These are phyloP conservation scores for Exserohilum rostratum DNA, from an alignment of 2,329 filamentous ascomycete species.

Conservation along the genomic window DNA sequence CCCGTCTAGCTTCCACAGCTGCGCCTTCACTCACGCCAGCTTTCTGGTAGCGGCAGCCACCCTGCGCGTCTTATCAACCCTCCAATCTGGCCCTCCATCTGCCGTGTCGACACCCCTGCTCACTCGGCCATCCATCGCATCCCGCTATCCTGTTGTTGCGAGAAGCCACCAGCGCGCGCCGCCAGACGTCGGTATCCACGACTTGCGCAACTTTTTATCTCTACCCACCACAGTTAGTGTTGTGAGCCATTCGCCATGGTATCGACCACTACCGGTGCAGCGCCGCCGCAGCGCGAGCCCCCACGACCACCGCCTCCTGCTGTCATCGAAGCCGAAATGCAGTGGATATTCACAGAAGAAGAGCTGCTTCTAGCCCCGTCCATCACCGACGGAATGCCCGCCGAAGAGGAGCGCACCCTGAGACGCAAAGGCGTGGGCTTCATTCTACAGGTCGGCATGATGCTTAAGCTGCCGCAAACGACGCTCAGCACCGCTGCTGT, in stretches of 20 bases:
- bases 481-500: slow-evolving; percentile 91
- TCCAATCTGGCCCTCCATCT: background rate
- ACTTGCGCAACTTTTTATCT: slow-evolving; percentile 1
- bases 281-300: slow-evolving; percentile 36
- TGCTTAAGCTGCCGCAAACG: slow-evolving; percentile 89
- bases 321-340: slow-evolving; percentile 63
- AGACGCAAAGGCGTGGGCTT: slow-evolving; percentile 95
- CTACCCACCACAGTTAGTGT: background rate
- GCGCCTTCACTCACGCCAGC: slow-evolving; percentile 9
- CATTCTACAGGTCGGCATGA: slow-evolving; percentile 90
- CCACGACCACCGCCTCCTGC: slow-evolving; percentile 51
- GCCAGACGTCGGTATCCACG: background rate
- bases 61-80: background rate
- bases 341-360: slow-evolving; percentile 89
- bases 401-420: slow-evolving; percentile 77
- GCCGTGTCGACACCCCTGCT: background rate
- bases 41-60: background rate
- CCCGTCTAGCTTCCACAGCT: slow-evolving; percentile 12
- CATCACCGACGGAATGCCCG: slow-evolving; percentile 78
- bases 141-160: background rate
- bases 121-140: background rate
- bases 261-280: slow-evolving; percentile 28
- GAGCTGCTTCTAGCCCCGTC: slow-evolving; percentile 85
- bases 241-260: slow-evolving; percentile 32
- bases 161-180: background rate